A percentile compares a stretch with the other conserved stretches of the same genome.
Conservation (phyloP, 2,329 filamentous ascomycete species). For the Microcyclosporella mali region DNA sequence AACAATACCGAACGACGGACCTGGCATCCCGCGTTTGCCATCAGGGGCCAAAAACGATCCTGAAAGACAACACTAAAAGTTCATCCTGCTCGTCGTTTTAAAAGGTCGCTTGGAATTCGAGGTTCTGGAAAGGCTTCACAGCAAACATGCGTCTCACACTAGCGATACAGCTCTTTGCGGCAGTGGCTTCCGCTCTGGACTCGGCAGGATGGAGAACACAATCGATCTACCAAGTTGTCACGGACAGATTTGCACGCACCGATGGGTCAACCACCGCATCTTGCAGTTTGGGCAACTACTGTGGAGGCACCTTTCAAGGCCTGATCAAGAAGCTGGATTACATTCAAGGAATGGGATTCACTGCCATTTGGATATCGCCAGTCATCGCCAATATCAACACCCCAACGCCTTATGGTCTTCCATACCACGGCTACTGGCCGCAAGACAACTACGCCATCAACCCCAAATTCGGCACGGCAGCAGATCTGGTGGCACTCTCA, state of each 20-base stretch:
- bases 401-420: conserved; percentile 33
- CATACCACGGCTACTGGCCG: conserved; percentile 38
- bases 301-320: conserved; percentile 45
- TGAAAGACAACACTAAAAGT: too few species aligned
- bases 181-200: conserved; percentile 8
- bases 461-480: conserved; percentile 39
- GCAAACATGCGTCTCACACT: too few species aligned
- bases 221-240: conserved; percentile 55
- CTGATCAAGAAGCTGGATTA: conserved; percentile 43
- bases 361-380: conserved; percentile 37
- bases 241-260: conserved; percentile 50
- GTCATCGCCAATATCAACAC: conserved; percentile 37
- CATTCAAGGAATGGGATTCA: conserved; percentile 46
- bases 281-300: conserved; percentile 40
- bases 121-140: too few species aligned
- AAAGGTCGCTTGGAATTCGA: too few species aligned
- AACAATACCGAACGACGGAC: too few species aligned
- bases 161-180: not conserved
- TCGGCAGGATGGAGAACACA: conserved; percentile 38
- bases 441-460: conserved; percentile 32
- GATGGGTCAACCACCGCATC: conserved; percentile 40
- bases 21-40: too few species aligned
- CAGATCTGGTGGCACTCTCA: conserved; percentile 40
- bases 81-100: too few species aligned
- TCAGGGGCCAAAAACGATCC: too few species aligned